A percentile compares a stretch with the other conserved stretches of the same genome.
Evolutionary conservation across 1,284 basidiomycete species (phyloP).

Genomic region (Ceratobasidium theobromae): DNA sequence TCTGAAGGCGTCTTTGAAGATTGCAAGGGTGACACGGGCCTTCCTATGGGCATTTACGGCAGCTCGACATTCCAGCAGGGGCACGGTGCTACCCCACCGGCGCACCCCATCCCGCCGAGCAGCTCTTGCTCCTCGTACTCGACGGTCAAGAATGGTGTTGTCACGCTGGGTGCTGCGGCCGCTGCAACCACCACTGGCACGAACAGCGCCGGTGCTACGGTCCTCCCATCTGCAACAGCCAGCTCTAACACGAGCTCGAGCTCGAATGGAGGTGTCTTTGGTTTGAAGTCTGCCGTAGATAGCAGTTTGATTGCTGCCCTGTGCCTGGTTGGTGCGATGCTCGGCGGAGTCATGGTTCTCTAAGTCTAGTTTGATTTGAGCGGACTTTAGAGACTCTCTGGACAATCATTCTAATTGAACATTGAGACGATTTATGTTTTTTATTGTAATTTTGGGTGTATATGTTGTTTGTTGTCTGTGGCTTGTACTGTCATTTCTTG

Average conservation of each 20-base stretch:
- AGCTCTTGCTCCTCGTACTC: constrained; percentile 2
- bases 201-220: neutral
- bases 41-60: constrained; percentile 69
- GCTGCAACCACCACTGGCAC: neutral
- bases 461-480: neutral
- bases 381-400: neutral
- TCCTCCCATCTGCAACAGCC: neutral
- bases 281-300: neutral
- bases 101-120: constrained; percentile 55
- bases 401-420: neutral
- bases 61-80: constrained; percentile 67
- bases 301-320: neutral
- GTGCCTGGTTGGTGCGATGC: constrained; percentile 7
- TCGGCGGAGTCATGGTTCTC: constrained; percentile 2
- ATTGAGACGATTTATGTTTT: neutral
- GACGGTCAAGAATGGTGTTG: constrained; percentile 11
- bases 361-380: neutral
- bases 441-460: neutral
- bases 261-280: neutral
- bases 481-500: neutral
- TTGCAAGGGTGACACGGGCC: constrained; percentile 52
- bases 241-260: neutral
- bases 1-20: constrained; percentile 57
- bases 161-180: neutral
- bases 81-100: constrained; percentile 56